phyloP scores from a whole-genome alignment of 23 red algal species.

The Chondrus crispus region DNA sequence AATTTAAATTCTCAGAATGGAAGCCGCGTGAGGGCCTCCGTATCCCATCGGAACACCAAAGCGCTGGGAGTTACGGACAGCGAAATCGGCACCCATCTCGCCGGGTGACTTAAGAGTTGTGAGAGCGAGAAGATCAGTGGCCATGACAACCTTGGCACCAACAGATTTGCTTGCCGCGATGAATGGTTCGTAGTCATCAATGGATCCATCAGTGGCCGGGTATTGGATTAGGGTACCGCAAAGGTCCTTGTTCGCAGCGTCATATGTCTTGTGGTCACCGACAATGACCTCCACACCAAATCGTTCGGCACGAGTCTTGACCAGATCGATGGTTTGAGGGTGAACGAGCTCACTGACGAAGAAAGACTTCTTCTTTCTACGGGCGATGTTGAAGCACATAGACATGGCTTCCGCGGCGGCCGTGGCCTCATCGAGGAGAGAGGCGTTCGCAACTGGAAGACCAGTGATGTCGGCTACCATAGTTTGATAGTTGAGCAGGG shows the following conservation, averaged over 20 bases:
- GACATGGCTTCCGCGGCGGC: slow-evolving; percentile 99
- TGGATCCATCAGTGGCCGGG: slow-evolving; percentile 84
- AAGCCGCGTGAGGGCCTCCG: slow-evolving; percentile 93
- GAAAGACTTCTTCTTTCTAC: slow-evolving; percentile 79
- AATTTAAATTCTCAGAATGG: too few species aligned
- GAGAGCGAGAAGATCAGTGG: slow-evolving; percentile 86
- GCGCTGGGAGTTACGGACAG: slow-evolving; percentile 84
- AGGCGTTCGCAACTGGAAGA: slow-evolving; percentile 91
- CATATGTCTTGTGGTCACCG: slow-evolving; percentile 55
- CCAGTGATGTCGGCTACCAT: slow-evolving; percentile 98
- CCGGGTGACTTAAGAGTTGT: slow-evolving; percentile 92
- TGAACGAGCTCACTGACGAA: slow-evolving; percentile 85
- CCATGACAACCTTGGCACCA: slow-evolving; percentile 90
- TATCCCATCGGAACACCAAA: slow-evolving; percentile 99
- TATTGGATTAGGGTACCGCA: slow-evolving; percentile 93
- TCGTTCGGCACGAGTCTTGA: slow-evolving; percentile 86
- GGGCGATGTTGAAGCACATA: slow-evolving; percentile 83
- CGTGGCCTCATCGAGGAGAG: slow-evolving; percentile 92
- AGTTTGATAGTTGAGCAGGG: slow-evolving; percentile 98
- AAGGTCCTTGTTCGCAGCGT: slow-evolving; percentile 31
- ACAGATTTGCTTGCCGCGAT: slow-evolving; percentile 60
- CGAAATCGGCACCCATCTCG: slow-evolving; percentile 95
- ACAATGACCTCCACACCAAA: slow-evolving; percentile 89
- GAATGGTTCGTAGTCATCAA: slow-evolving; percentile 66
- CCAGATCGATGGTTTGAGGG: slow-evolving; percentile 88